Evolutionary conservation across 495 filamentous ascomycete genomes (phyloP).

Genomic region (Penicillium coprophilum): DNA sequence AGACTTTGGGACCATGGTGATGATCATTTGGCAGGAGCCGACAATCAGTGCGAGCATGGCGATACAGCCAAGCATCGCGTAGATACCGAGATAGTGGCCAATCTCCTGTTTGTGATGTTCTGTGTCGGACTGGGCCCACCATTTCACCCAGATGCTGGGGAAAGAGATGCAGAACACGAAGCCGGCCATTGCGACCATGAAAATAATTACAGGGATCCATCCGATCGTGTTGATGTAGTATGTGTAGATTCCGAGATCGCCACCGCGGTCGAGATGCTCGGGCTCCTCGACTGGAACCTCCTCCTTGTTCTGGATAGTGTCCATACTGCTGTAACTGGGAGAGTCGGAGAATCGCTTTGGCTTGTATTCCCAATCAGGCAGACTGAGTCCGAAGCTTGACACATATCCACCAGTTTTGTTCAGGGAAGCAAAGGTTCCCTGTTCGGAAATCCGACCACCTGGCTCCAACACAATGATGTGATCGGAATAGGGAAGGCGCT

Average conservation of each 20-base stretch:
- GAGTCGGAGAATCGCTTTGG: slow-evolving; percentile 25
- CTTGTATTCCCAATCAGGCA: slow-evolving; percentile 34
- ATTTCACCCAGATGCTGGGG: slow-evolving; percentile 55
- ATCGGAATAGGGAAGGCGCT: slow-evolving; percentile 51
- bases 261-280: slow-evolving; percentile 42
- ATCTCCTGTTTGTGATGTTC: slow-evolving; percentile 40
- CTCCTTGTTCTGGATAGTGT: slow-evolving; percentile 25
- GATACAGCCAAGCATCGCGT: slow-evolving; percentile 49
- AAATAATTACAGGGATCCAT: slow-evolving; percentile 40
- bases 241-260: slow-evolving; percentile 56
- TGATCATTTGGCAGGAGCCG: slow-evolving; percentile 53
- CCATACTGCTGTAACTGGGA: slow-evolving; percentile 21
- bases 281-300: slow-evolving; percentile 19
- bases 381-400: slow-evolving; percentile 42
- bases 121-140: slow-evolving; percentile 52
- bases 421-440: slow-evolving; percentile 51
- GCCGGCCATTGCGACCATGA: slow-evolving; percentile 42
- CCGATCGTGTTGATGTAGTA: slow-evolving; percentile 60
- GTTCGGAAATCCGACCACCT: slow-evolving; percentile 47
- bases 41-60: slow-evolving; percentile 45
- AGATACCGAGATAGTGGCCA: slow-evolving; percentile 56
- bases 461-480: slow-evolving; percentile 51
- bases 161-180: slow-evolving; percentile 51
- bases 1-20: slow-evolving; percentile 54
- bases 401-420: slow-evolving; percentile 50